Evolutionary conservation across 228 moss, liverwort and hornwort genomes (phyloP), one percentile per base, ranked within the genome.

Genomic region (Sphagnum magellanicum): DNA sequence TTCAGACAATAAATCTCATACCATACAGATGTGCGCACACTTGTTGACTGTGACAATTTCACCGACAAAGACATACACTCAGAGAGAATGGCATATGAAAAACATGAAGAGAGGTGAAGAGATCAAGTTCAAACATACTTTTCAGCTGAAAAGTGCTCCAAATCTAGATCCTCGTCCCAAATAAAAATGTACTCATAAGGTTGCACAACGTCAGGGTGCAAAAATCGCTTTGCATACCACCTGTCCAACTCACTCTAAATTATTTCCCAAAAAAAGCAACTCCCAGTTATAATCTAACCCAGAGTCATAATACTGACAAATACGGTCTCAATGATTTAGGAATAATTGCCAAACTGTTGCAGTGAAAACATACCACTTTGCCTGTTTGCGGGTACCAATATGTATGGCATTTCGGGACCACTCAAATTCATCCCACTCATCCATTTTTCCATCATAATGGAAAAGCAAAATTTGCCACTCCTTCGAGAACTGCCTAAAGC

Each of bases 391-490:
- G 48, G 77, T 71, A 72, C 87, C 78, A 70, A 98, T 76, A 68
- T 98, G 98, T 79, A 98, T 89, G 67, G 87, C 98, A 67, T 76
- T 84, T 78, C 77, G 82, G 46, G 94, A 85, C 98, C 98, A 98
- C 80, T 86, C 98, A 77, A 79, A 87, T 64, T 94, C 92, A 74
- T 98, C 87, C 98, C 98, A 98, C 50, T 76, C 98, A 63, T 87
- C 78, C 63, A 90, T 83, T 70, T 92, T 84, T 74, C 98, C 98
- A 84, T 98, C 98, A 75, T 98, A 98, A 78, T 94, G 98, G 69
- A 98, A 98, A 60, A 98, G 86, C 72, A 98, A 15, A 71, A 98
- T 75, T 73, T 91, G 94, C 87, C 87, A 98, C 16, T 94, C 92
- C 76, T 92, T 89, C 53, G 94, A 83, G 77, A 98, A 98, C 97